Base-by-base conservation (phyloP, 805 yeast species). In the Pichia nanzhaoensis region DNA sequence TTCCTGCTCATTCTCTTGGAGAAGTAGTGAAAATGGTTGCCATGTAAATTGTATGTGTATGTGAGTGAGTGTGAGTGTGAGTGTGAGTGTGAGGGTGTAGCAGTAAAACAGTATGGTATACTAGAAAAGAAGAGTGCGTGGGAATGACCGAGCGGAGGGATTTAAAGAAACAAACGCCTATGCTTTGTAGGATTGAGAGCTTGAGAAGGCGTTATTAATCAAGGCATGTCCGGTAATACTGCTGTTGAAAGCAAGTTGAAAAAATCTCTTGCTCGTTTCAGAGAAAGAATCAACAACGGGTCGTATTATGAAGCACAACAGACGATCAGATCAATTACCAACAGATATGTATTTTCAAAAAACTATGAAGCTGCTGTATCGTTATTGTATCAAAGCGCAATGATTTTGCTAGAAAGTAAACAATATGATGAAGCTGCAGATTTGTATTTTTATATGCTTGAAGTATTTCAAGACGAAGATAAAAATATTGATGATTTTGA, bases 261-360 rank as follows among this genome's bases (percentile, higher is more conserved):
- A 43, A 74, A 75, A 55, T 82, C 88, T 1, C 63, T 83, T 37
- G 77, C 72, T 19, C 68, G 93, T 52, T 84, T 83, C 66, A 77
- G 80, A 57, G 73, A 70, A 37, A 61, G 84, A 55, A 82, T 91
- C 51, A 76, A 74, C 41, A 74, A 74, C 41, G 87, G 86, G 2
- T 84, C 89, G 45, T 88, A 74, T 66, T 91, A 91, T 61, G 99
- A 93, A 61, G 98, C 98, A 0, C 96, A 91, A 61, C 98, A 93
- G 64, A 90, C 96, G 0, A 73, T 93, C 42, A 72, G 96, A 57
- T 88, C 98, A 5, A 84, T 91, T 44, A 85, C 86, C 35, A 89
- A 89, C 53, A 73, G 99, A 59, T 84, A 85, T 58, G 82, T 84
- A 36, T 78, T 85, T 51, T 60, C 80, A 20, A 78, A 78, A 49